phyloP scores from a whole-genome alignment of 306 rosid species.

The Rosa chinensis region DNA sequence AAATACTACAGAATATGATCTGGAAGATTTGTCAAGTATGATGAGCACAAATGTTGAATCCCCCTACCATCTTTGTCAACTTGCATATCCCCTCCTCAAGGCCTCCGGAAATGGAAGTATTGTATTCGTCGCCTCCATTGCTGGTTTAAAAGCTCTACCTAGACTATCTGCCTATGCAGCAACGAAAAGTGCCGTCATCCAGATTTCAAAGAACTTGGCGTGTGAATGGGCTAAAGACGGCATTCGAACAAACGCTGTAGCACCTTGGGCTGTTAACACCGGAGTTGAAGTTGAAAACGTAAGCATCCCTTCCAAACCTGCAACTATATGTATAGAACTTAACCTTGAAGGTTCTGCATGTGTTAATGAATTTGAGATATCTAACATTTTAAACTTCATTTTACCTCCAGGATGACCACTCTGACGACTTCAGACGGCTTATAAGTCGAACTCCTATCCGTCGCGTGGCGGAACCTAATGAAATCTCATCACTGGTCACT shows the following conservation, averaged over 20 bases:
- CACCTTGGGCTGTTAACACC: constrained; percentile 47
- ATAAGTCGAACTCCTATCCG: constrained; percentile 29
- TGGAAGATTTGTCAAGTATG: constrained; percentile 28
- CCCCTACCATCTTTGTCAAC: constrained; percentile 41
- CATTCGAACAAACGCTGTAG: constrained; percentile 52
- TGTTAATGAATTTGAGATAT: not conserved
- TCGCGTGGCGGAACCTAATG: constrained; percentile 41
- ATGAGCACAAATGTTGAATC: constrained; percentile 40
- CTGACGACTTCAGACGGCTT: constrained; percentile 12
- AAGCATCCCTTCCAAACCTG: not conserved
- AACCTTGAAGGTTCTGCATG: not conserved
- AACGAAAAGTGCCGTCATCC: constrained; percentile 72
- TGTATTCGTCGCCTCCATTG: constrained; percentile 45
- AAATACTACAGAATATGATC: constrained; percentile 11
- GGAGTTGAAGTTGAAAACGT: constrained; percentile 1
- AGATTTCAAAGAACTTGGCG: constrained; percentile 56
- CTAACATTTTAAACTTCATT: not conserved
- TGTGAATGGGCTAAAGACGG: constrained; percentile 73
- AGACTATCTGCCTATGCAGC: constrained; percentile 43
- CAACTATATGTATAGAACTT: not conserved
- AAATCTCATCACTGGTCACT: constrained; percentile 49
- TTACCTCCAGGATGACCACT: not conserved
- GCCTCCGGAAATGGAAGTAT: constrained; percentile 44
- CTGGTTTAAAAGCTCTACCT: constrained; percentile 46
- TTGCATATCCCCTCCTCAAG: constrained; percentile 45